Conservation (phyloP, 2,329 filamentous ascomycete genomes). For the Trematosphaeria pertusa region DNA sequence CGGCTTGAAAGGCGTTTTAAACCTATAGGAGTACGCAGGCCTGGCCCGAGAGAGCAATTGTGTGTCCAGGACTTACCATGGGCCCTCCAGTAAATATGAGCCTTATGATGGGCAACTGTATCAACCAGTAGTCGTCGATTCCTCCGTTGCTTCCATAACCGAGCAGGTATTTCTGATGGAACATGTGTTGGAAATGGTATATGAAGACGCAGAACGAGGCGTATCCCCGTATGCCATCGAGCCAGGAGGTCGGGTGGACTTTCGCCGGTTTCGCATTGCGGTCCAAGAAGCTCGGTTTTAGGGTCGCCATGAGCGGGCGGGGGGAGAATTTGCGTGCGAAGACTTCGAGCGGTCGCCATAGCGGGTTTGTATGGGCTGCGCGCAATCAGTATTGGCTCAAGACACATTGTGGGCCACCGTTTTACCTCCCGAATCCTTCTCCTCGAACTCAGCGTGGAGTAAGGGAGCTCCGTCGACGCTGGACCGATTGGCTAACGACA, state of each 20-base stretch:
- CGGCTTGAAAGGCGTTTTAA: too few species aligned
- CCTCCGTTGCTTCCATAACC: conserved; percentile 55
- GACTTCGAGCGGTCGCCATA: conserved; percentile 5
- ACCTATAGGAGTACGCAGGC: too few species aligned
- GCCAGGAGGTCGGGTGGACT: conserved; percentile 11
- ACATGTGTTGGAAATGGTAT: conserved; percentile 64
- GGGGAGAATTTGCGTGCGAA: conserved; percentile 3
- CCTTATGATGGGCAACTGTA: conserved; percentile 60
- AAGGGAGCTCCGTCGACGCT: conserved; percentile 1
- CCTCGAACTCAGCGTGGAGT: neutral
- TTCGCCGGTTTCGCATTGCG: conserved; percentile 1
- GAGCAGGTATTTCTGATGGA: conserved; percentile 59
- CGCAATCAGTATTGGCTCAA: neutral
- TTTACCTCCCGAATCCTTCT: conserved; percentile 2
- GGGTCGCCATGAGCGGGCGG: neutral
- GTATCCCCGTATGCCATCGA: conserved; percentile 69
- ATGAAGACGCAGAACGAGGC: conserved; percentile 68
- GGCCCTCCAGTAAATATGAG: conserved; percentile 64
- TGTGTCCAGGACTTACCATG: too few species aligned
- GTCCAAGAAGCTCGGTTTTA: conserved; percentile 11
- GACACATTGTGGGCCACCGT: neutral
- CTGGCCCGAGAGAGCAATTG: too few species aligned
- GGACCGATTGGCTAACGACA: neutral
- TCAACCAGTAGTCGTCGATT: conserved; percentile 55
- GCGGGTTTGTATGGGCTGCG: neutral